Evolutionary conservation across 495 filamentous ascomycete species (phyloP).

Genomic region (Mytilinidion resinicola): DNA sequence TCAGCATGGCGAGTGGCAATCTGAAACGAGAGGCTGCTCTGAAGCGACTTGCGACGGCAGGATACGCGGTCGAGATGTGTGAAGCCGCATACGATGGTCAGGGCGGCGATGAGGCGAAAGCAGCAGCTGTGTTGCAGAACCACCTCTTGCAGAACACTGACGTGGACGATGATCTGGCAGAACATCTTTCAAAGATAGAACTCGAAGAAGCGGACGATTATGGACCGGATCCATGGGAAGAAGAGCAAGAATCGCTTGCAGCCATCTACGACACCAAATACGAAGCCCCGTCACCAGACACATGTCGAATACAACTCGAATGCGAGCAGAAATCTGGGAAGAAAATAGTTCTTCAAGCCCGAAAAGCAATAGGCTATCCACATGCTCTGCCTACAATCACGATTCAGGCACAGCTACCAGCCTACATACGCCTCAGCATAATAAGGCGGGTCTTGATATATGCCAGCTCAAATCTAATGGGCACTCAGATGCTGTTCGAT

Average conservation of each 20-base stretch:
- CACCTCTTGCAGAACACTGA: slow-evolving; percentile 48
- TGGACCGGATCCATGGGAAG: slow-evolving; percentile 60
- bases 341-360: slow-evolving; percentile 44
- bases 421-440: slow-evolving; percentile 86
- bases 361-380: slow-evolving; percentile 62
- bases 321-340: slow-evolving; percentile 28
- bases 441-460: slow-evolving; percentile 69
- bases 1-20: slow-evolving; percentile 74
- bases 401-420: slow-evolving; percentile 64
- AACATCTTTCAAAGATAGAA: slow-evolving; percentile 7
- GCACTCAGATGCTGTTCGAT: slow-evolving; percentile 83
- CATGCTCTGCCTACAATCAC: slow-evolving; percentile 65
- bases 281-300: slow-evolving; percentile 46
- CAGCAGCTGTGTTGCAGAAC: slow-evolving; percentile 71
- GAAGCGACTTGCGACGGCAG: slow-evolving; percentile 71
- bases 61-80: slow-evolving; percentile 80
- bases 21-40: slow-evolving; percentile 70
- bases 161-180: slow-evolving; percentile 10
- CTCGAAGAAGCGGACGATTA: slow-evolving; percentile 13
- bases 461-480: slow-evolving; percentile 59
- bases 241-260: slow-evolving; percentile 72
- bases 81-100: slow-evolving; percentile 61
- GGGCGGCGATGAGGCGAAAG: slow-evolving; percentile 64
- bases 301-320: slow-evolving; percentile 59
- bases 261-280: slow-evolving; percentile 72